Base-by-base conservation (phyloP, 176 grass and related monocot genomes). In the Oryza longistaminata region DNA sequence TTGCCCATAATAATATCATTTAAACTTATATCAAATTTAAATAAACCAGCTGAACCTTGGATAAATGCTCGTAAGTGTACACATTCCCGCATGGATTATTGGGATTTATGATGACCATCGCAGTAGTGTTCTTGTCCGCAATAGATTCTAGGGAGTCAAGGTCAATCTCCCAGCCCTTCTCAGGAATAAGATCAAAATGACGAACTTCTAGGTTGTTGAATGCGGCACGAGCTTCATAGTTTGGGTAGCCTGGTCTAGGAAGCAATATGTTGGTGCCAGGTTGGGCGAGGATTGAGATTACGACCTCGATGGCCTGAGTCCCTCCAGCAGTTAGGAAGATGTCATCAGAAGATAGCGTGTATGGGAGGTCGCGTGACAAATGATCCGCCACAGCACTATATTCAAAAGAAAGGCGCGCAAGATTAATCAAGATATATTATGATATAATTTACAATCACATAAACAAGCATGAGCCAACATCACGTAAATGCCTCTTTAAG, bases 61-160 rank as follows among this genome's bases (percentile, higher is more conserved):
- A 50, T 22, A 94, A 37, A 79, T 94, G 89, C 44, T 91, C 21
- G 69, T 76, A 52, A 34, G 73, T 83, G 7, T 91, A 94, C 17
- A 94, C 89, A 43, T 77, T 89, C 34, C 92, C 92, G 26, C 89
- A 89, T 11, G 92, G 92, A 75, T 94, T 94, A 15, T 88, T 86
- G 8, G 92, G 92, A 25, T 91, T 94, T 26, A 94, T 83, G 12
- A 91, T 45, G 50, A 94, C 64, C 26, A 94, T 88, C 0, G 92
- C 92, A 0, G 58, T 61, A 16, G 92, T 94, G 70, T 94, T 94
- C 35, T 85, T 64, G 67, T 94, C 92, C 1, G 92, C 92, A 7
- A 92, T 80, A 4, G 81, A 25, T 50, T 94, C 81, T 4, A 94
- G 40, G 12, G 74, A 33, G 62, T 91, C 77, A 0, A 91, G 48